Conservation (phyloP, 225 moss, liverwort and hornwort genomes). For the Antitrichia curtipendula region DNA sequence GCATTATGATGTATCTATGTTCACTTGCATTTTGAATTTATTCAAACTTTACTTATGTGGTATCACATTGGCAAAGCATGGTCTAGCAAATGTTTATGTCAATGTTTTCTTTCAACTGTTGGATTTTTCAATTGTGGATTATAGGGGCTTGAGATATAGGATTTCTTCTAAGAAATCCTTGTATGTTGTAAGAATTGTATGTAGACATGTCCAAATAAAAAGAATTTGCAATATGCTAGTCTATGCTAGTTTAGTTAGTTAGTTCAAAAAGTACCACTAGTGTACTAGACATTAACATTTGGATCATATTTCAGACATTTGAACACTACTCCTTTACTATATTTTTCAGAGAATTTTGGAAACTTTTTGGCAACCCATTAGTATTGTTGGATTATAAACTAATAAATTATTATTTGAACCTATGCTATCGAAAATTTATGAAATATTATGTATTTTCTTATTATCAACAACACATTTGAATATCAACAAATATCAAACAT, state of each 20-base stretch:
- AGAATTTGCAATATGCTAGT: background rate
- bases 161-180: fast-evolving
- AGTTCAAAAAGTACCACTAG: no score
- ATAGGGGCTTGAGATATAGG: background rate
- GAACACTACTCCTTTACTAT: background rate
- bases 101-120: background rate
- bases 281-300: background rate
- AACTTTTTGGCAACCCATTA: no score
- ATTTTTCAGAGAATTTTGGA: fast-evolving
- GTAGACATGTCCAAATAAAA: fast-evolving
- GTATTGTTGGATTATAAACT: background rate
- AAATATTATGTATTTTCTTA: background rate
- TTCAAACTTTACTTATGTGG: background rate
- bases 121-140: background rate
- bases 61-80: background rate
- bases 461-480: background rate
- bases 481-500: background rate
- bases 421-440: background rate
- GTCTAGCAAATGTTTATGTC: background rate
- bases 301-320: no score
- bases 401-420: background rate
- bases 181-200: background rate
- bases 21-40: background rate
- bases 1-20: background rate
- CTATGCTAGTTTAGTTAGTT: background rate